Percentiles rank a stretch among this genome's conserved stretches.
These are phyloP conservation scores for Thielaviopsis populi DNA, from an alignment of 2,329 filamentous ascomycete species.

Conservation along the genomic window DNA sequence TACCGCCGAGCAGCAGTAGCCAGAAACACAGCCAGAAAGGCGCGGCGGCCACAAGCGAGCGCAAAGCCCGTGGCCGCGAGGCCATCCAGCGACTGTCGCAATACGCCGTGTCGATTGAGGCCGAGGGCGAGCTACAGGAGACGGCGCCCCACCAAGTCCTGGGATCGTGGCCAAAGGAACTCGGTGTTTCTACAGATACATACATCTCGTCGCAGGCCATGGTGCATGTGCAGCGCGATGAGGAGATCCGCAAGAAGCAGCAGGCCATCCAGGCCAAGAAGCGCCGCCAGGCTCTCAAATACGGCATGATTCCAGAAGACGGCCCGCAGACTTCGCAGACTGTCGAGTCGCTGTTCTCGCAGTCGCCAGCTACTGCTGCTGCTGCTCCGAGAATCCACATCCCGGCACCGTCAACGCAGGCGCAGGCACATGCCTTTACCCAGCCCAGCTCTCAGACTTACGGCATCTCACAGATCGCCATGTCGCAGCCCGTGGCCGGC, in stretches of 20 bases:
- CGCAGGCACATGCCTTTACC: not conserved
- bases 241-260: constrained; percentile 12
- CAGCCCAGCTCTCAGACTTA: constrained; percentile 4
- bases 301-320: constrained; percentile 8
- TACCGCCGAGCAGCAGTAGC: not conserved
- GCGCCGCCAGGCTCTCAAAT: constrained; percentile 12
- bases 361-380: constrained; percentile 28
- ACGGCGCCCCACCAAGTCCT: constrained; percentile 21
- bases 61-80: constrained; percentile 17
- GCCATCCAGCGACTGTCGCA: constrained; percentile 26
- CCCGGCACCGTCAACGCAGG: not conserved
- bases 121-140: constrained; percentile 21
- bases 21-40: not conserved
- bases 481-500: constrained; percentile 34
- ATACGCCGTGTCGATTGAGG: constrained; percentile 23
- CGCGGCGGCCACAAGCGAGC: not conserved
- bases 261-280: constrained; percentile 12
- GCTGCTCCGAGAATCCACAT: constrained; percentile 20
- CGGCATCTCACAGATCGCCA: constrained; percentile 22
- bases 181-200: constrained; percentile 24
- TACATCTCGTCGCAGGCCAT: constrained; percentile 24
- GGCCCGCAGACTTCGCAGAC: constrained; percentile 9
- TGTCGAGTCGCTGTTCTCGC: constrained; percentile 19
- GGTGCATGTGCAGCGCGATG: constrained; percentile 4
- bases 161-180: constrained; percentile 28